These are phyloP conservation scores for Fusarium sp. DNA, from an alignment of 2,329 filamentous ascomycete genomes.

Conservation along the genomic window DNA sequence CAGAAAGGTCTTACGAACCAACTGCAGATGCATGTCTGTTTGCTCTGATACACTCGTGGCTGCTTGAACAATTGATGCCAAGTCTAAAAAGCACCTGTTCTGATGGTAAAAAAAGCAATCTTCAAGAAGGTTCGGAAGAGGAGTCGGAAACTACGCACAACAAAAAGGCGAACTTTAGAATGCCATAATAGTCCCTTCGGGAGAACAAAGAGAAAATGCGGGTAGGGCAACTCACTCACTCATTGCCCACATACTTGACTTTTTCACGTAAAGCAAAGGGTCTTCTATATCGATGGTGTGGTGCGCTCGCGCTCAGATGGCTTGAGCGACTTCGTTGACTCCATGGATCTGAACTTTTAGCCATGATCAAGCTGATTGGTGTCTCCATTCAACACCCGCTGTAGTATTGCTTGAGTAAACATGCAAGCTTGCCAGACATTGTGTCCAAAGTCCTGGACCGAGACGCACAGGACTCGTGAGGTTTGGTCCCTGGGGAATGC, in stretches of 20 bases:
- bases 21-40: conserved; percentile 12
- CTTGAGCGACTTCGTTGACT: conserved; percentile 1
- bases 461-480: conserved; percentile 34
- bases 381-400: conserved; percentile 13
- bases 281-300: conserved; percentile 25
- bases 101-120: conserved; percentile 27
- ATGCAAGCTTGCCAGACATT: conserved; percentile 27
- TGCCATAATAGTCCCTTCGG: conserved; percentile 4
- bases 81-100: conserved; percentile 10
- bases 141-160: not conserved
- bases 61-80: conserved; percentile 13
- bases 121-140: conserved; percentile 21
- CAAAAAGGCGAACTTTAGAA: conserved; percentile 4
- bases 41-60: conserved; percentile 20
- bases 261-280: conserved; percentile 1
- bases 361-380: conserved; percentile 23
- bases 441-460: conserved; percentile 33
- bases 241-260: conserved; percentile 13
- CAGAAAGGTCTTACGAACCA: conserved; percentile 10
- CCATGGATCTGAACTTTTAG: conserved; percentile 10
- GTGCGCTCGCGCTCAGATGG: conserved; percentile 17
- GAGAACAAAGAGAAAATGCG: conserved; percentile 24
- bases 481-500: conserved; percentile 36
- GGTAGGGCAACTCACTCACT: not conserved
- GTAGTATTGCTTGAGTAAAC: conserved; percentile 15